Percentiles rank a stretch among this genome's conserved stretches.
phyloP scores from a whole-genome alignment of 768 basidiomycete species.

The Grammothele lineata region DNA sequence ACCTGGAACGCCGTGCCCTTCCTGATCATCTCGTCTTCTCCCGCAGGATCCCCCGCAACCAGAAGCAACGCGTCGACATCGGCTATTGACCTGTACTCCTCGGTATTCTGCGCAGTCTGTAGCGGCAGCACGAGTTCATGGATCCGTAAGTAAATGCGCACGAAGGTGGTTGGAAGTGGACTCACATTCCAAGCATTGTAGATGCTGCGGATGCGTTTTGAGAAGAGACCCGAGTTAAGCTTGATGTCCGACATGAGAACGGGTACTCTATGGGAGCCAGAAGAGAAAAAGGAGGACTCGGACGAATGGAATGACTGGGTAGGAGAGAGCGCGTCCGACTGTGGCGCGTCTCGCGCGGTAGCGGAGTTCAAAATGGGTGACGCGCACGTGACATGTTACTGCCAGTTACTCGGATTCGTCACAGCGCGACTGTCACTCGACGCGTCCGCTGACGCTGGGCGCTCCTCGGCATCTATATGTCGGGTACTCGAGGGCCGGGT shows the following conservation, averaged over 20 bases:
- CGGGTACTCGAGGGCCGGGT: too few species aligned
- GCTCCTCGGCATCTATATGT: too few species aligned
- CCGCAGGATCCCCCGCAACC: conserved; percentile 70
- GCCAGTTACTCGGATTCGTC: not conserved
- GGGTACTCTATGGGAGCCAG: not conserved
- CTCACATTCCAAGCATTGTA: conserved; percentile 34
- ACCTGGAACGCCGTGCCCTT: conserved; percentile 94
- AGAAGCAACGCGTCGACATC: conserved; percentile 68
- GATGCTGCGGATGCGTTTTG: conserved; percentile 17
- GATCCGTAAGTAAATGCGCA: too few species aligned
- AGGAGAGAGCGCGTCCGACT: conserved; percentile 14
- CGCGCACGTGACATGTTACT: conserved; percentile 4
- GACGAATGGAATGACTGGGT: conserved; percentile 5
- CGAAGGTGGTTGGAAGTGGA: conserved; percentile 7
- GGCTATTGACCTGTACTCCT: conserved; percentile 67
- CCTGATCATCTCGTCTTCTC: conserved; percentile 86
- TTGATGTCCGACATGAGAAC: conserved; percentile 36
- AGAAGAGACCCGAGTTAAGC: conserved; percentile 48
- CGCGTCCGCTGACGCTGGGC: conserved; percentile 2
- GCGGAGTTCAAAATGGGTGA: conserved; percentile 13
- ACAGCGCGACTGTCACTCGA: conserved; percentile 15
- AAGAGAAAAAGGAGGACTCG: conserved; percentile 11
- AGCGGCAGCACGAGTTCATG: not conserved
- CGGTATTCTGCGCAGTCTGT: conserved; percentile 64
- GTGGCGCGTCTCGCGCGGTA: conserved; percentile 19